Percentiles rank a stretch among this genome's conserved stretches.
phyloP scores from a whole-genome alignment of 192 early-diverging fungal genomes.

The Coemansia reversa region DNA sequence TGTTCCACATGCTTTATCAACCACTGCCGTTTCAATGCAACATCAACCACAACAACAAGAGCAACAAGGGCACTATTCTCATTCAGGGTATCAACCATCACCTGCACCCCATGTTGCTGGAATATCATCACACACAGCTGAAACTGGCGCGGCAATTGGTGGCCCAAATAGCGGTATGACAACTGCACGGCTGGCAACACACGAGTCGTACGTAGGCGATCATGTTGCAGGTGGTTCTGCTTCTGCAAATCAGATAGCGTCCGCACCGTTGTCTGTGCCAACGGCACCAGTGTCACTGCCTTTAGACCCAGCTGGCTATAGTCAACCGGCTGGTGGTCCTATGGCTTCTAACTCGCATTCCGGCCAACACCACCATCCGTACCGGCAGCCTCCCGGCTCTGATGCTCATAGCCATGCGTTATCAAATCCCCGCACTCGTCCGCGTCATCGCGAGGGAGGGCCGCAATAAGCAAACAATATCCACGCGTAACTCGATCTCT shows the following conservation, averaged over 20 bases:
- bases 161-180: background rate
- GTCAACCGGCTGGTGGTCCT: slow-evolving; percentile 25
- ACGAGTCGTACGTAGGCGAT: background rate
- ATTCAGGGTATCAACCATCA: background rate
- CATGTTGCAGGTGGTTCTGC: too few species aligned
- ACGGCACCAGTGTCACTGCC: background rate
- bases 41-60: slow-evolving; percentile 16
- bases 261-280: too few species aligned
- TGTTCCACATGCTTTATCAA: slow-evolving; percentile 34
- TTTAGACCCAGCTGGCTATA: slow-evolving; percentile 1
- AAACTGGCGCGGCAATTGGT: background rate
- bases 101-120: background rate
- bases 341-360: slow-evolving; percentile 14
- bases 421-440: too few species aligned
- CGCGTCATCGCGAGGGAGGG: too few species aligned
- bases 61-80: slow-evolving; percentile 4
- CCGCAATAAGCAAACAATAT: too few species aligned
- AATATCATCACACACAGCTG: background rate
- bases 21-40: slow-evolving; percentile 35
- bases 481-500: too few species aligned
- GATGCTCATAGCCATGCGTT: too few species aligned
- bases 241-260: too few species aligned
- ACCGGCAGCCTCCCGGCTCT: slow-evolving; percentile 1
- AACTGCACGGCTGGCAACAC: background rate
- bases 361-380: slow-evolving; percentile 20